Percentiles rank a stretch among this genome's conserved stretches.
These are phyloP conservation scores for Tylopilus rubrobrunneus DNA, from an alignment of 768 basidiomycete genomes.

Conservation along the genomic window DNA sequence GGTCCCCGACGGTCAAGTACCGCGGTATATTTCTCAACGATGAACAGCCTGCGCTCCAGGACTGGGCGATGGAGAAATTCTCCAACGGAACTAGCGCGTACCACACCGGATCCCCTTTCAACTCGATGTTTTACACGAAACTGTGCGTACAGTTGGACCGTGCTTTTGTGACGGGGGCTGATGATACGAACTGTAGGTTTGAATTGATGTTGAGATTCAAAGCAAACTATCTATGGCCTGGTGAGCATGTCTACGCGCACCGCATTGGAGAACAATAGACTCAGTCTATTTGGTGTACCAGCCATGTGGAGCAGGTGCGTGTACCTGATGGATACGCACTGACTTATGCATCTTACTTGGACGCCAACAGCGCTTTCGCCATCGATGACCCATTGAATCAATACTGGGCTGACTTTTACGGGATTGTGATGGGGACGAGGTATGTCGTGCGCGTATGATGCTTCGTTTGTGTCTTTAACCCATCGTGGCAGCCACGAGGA, in stretches of 20 bases:
- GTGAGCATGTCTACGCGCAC: constrained; percentile 13
- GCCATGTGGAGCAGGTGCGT: constrained; percentile 16
- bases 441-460: background rate
- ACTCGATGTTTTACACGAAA: background rate
- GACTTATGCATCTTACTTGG: background rate
- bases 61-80: background rate
- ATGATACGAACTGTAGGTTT: background rate
- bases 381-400: constrained; percentile 57
- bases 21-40: constrained; percentile 38
- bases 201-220: background rate
- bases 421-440: constrained; percentile 66
- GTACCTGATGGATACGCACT: background rate
- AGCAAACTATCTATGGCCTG: background rate
- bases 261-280: background rate
- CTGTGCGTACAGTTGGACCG: background rate
- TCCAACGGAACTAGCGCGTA: background rate
- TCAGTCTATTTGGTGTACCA: background rate
- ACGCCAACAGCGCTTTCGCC: background rate
- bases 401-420: constrained; percentile 48
- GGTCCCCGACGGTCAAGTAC: constrained; percentile 55
- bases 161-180: background rate
- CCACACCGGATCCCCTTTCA: background rate
- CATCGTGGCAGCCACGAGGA: background rate
- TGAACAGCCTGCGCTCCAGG: background rate
- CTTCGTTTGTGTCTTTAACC: background rate